Evolutionary conservation across 2,329 filamentous ascomycete species (phyloP), one percentile per base, ranked within the genome.

Genomic region (Fusarium neocosmosporiellum): DNA sequence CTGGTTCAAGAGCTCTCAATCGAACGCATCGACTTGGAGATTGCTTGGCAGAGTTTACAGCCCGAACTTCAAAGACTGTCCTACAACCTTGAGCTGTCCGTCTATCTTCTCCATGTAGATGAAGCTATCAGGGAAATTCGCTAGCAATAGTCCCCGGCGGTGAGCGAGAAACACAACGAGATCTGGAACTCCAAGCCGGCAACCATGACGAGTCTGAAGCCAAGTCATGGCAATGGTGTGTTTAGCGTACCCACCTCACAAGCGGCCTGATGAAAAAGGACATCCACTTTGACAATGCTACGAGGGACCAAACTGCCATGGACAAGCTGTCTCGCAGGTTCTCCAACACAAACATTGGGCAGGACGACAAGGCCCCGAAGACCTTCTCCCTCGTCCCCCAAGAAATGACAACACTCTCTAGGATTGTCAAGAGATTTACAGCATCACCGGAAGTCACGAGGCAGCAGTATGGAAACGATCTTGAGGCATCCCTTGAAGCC

Each of bases 381-480:
- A 5, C 50, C 20, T 55, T 34, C n/a, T 24, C 9, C 7, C 31
- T 34, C 9, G n/a, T 58, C 22, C 5, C 16, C 1, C 18, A 36
- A 22, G 7, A 41, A 34, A 22, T 55, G 6, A 7, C 53, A 27
- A 36, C 33, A 18, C 53, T 55, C 8, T 36, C 53, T 3, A 36
- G 53, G 20, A 13, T 34, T 37, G 3, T 55, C 3, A 34, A 37
- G 20, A 37, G 33, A 34, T 55, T 55, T 20, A 31, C 16, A 1
- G 8, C 1, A 63, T 72, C 3, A 24, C 20, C 53, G 10, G 58
- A 63, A 1, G 1, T 14, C 4, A 67, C 69, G 1, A 60, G 73
- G n/a, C 59, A 54, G 20, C 60, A 60, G 27, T 78, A 78, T n/a
- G 59, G 76, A 2, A 31, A 67, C 1, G 76, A 78, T 5, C 72